These are phyloP conservation scores for Phytophthora rubi DNA, from an alignment of 352 stramenopile species.

Conservation along the genomic window DNA sequence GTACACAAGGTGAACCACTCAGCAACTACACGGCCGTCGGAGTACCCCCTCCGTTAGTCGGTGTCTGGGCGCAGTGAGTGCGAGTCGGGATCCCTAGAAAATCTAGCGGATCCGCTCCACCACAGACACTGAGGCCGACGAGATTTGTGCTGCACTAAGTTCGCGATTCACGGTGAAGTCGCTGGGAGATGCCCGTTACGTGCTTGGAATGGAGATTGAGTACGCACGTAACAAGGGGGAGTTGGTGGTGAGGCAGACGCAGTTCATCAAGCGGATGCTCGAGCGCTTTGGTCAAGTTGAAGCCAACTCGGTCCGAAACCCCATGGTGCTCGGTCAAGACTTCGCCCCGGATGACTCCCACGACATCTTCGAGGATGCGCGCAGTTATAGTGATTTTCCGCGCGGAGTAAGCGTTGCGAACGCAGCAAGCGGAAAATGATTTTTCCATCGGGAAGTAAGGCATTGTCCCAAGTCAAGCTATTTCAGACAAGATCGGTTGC, in stretches of 20 bases:
- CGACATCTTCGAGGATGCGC: neutral
- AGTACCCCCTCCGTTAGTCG: too few relatives aligned
- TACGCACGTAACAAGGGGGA: slow-evolving; percentile 12
- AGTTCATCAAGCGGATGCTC: slow-evolving; percentile 16
- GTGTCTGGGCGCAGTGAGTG: too few relatives aligned
- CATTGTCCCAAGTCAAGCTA: too few relatives aligned
- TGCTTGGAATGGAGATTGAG: slow-evolving; percentile 26
- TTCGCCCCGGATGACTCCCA: neutral
- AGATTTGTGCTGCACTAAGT: neutral
- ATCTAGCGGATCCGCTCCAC: too few relatives aligned
- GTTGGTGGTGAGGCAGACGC: slow-evolving; percentile 5
- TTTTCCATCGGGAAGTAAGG: too few relatives aligned
- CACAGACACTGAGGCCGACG: slow-evolving; percentile 1
- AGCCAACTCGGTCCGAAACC: slow-evolving; percentile 8
- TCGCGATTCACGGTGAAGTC: slow-evolving; percentile 14
- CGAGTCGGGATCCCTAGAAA: too few relatives aligned
- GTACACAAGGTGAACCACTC: too few relatives aligned
- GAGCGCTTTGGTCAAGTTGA: neutral
- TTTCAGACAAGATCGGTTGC: too few relatives aligned
- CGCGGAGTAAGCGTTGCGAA: too few relatives aligned
- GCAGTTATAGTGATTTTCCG: neutral
- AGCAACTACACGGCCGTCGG: too few relatives aligned
- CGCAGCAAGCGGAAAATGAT: too few relatives aligned
- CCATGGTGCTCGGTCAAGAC: slow-evolving; percentile 9
- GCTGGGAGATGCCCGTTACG: slow-evolving; percentile 20